Base-by-base conservation (phyloP, 768 basidiomycete species). In the Lentinus tigrinus region DNA sequence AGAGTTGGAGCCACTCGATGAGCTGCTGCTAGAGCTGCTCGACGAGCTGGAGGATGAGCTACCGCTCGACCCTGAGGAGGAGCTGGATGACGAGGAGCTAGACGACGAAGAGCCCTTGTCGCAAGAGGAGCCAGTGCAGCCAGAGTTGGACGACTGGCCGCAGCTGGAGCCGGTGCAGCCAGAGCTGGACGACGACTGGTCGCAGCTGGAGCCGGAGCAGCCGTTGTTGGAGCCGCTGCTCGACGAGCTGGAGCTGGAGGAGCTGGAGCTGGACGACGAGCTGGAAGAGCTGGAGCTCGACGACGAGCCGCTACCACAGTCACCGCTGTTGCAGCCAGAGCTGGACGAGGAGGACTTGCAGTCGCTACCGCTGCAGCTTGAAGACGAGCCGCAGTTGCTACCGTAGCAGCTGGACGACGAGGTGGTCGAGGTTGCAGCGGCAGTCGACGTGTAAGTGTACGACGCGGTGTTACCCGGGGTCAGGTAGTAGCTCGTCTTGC, bases 401-500 rank as follows among this genome's bases (percentile, higher is more conserved):
- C 49, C 37, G 36, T 31, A 21, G 37, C 34, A 54, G 59, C 38
- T 47, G 14, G 26, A 36, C 43, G 51, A 31, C 26, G 53, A 43
- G 37, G 31, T 46, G 31, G 38, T 19, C n/a, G 40, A 47, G 59
- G 65, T 57, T 5, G 64, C 52, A 3, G 54, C 54, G n/a, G 68
- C 52, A 40, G 66, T 60, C n/a, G 71, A 59, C 36, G 67, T 64
- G 59, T 74, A 74, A 4, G 71, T 69, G 63, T 81, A 81, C 28
- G 78, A 80, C 70, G 81, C 74, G 74, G 73, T 77, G 74, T 83
- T 85, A 9, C 83, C 83, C 17, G 73, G 50, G 8, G 67, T 78
- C 67, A 87, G 70, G 57, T 75, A 76, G 77, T 80, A 86, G 57
- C 69, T 66, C 34, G 78, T 81, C 75, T 87, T 84, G 80, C 86